Evolutionary conservation across 768 basidiomycete species (phyloP).

Genomic region (Lactarius trivialis): DNA sequence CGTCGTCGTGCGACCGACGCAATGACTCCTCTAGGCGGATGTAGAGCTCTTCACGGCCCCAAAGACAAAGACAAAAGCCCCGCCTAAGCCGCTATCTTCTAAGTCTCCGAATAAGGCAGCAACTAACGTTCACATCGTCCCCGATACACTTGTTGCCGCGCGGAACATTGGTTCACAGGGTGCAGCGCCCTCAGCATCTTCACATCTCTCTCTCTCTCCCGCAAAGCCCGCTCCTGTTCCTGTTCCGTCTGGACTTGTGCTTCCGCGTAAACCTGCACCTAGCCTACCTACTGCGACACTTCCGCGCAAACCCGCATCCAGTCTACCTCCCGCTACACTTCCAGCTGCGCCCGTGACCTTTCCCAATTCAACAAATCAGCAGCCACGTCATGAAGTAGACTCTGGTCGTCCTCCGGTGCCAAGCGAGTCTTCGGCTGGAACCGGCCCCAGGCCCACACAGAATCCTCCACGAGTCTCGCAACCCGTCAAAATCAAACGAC

Average conservation of each 20-base stretch:
- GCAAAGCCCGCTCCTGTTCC: neutral
- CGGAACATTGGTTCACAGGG: slow-evolving; percentile 8
- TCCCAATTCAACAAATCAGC: neutral
- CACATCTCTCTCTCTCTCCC: neutral
- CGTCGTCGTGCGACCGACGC: neutral
- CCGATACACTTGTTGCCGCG: slow-evolving; percentile 14
- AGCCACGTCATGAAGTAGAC: slow-evolving; percentile 2
- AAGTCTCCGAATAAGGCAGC: slow-evolving; percentile 6
- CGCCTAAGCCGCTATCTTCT: neutral
- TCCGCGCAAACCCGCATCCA: neutral
- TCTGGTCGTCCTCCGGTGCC: neutral
- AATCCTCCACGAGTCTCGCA: neutral
- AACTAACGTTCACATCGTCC: neutral
- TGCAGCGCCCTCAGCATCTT: neutral
- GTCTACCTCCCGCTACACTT: neutral
- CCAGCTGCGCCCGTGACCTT: neutral
- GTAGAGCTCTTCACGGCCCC: slow-evolving; percentile 35
- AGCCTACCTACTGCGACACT: no score
- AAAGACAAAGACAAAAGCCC: neutral
- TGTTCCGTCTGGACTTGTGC: slow-evolving; percentile 1
- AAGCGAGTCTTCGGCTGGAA: neutral
- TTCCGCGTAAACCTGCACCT: neutral
- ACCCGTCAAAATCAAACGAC: slow-evolving; percentile 6
- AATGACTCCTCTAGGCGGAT: slow-evolving; percentile 29
- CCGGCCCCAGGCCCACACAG: neutral